Conservation (phyloP, 2,329 filamentous ascomycete species). For the Colletotrichum orbiculare region DNA sequence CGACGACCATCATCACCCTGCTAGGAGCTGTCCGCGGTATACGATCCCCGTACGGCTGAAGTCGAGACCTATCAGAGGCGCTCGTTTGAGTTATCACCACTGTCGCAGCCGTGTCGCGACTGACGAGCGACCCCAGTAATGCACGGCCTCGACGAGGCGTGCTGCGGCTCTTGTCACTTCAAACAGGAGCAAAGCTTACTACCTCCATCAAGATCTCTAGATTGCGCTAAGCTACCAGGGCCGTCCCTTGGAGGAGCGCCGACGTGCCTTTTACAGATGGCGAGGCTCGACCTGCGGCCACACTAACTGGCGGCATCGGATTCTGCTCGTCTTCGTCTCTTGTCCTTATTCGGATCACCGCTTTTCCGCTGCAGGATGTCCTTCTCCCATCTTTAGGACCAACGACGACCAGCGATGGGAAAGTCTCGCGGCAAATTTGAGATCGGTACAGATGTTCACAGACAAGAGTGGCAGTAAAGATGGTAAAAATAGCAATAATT, state of each 20-base stretch:
- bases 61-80: slow-evolving; percentile 1
- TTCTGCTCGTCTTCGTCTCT: slow-evolving; percentile 1
- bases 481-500: background rate
- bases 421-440: background rate
- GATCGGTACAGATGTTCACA: background rate
- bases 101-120: slow-evolving; percentile 36
- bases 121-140: background rate
- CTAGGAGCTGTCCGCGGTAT: background rate
- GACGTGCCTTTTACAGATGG: background rate
- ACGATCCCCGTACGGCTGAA: background rate
- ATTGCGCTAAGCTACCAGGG: too few species aligned
- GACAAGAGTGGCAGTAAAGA: background rate
- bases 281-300: slow-evolving; percentile 4
- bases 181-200: slow-evolving; percentile 4
- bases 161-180: background rate
- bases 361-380: slow-evolving; percentile 8
- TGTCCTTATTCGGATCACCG: slow-evolving; percentile 11
- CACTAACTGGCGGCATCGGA: slow-evolving; percentile 16
- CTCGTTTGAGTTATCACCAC: slow-evolving; percentile 28
- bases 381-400: slow-evolving; percentile 4
- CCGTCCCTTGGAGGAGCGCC: too few species aligned
- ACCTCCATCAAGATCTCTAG: background rate
- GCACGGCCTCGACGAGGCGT: slow-evolving; percentile 10
- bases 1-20: background rate
- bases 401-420: background rate